phyloP scores from a whole-genome alignment of 192 early-diverging fungal species.

The Coemansia sp. region DNA sequence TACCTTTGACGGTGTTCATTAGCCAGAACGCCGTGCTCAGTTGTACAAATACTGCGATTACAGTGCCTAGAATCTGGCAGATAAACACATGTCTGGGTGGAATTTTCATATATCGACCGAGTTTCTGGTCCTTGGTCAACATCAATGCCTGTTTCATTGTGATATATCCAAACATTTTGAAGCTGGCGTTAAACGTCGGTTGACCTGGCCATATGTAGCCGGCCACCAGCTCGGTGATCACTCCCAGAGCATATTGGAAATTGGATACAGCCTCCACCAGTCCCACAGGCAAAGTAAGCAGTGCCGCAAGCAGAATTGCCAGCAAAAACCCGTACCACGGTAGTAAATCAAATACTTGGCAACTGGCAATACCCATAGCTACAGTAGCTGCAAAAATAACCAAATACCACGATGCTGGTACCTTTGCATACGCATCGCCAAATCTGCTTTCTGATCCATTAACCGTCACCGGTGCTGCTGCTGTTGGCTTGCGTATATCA shows the following conservation, averaged over 20 bases:
- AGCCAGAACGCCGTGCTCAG: constrained; percentile 64
- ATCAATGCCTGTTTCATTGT: constrained; percentile 67
- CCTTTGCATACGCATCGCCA: constrained; percentile 30
- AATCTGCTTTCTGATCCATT: background rate
- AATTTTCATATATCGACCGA: constrained; percentile 70
- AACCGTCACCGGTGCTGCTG: background rate
- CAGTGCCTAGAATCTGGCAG: constrained; percentile 69
- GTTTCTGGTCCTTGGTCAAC: constrained; percentile 64
- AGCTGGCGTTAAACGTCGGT: constrained; percentile 72
- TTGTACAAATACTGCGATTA: constrained; percentile 67
- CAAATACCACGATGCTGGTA: constrained; percentile 69
- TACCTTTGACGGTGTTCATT: constrained; percentile 56
- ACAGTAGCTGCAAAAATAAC: constrained; percentile 24
- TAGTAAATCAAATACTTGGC: constrained; percentile 29
- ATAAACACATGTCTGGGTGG: constrained; percentile 74
- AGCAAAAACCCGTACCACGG: constrained; percentile 71
- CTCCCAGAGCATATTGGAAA: constrained; percentile 68
- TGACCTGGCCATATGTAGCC: constrained; percentile 75
- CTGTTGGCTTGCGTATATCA: constrained; percentile 26
- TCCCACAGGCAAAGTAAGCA: constrained; percentile 75
- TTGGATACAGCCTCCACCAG: constrained; percentile 75
- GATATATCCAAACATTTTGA: constrained; percentile 81
- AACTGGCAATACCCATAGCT: constrained; percentile 32
- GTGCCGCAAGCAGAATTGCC: constrained; percentile 53
- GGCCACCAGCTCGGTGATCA: constrained; percentile 76